Evolutionary conservation across 2,329 filamentous ascomycete genomes (phyloP), one percentile per base, ranked within the genome.

Genomic region (Ascochyta fabae): DNA sequence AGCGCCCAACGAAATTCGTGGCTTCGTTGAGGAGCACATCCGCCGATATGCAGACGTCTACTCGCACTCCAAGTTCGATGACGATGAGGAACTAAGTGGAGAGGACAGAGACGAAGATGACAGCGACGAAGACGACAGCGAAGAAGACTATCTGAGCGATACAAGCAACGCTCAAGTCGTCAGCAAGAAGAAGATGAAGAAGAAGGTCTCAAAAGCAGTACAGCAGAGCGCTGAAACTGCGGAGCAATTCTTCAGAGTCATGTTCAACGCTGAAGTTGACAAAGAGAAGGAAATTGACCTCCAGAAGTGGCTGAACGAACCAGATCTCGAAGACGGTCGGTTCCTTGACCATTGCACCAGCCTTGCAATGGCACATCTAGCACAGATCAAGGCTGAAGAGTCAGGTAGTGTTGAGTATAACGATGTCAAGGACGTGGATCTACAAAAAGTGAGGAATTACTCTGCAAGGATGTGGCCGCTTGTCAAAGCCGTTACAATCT

Each of bases 221-320:
- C 36, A 48, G 23, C 33, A 4, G 0, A 31, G 36, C 8, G 54
- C 51, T 3, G 39, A 16, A 15, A 61, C 58, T 6, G 60, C 62
- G 1, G 53, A 61, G 22, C 38, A 61, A 0, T 63, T 59, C 10
- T 61, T 65, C 33, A 16, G 38, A 1, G 53, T 59, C 42, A 48
- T 63, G 4, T 61, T 60, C 31, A 27, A 58, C 23, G 49, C 50
- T 8, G 3, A 24, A 2, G 8, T 1, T 13, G 27, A 29, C 2
- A 12, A 29, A 4, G 27, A 29, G 27, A 29, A 29, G 10, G 27
- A 29, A 12, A 2, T 12, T 12, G 9, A 24, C 0, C 13, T 34
- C 2, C 24, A 50, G 22, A 16, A 6, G 2, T 47, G 43, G 57
- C 54, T 62, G 2, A 15, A 53, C 3, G 4, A 42, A 3, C 10